Base-by-base conservation (phyloP, 371 early-diverging fungal species). In the Chytridium lagenaria region DNA sequence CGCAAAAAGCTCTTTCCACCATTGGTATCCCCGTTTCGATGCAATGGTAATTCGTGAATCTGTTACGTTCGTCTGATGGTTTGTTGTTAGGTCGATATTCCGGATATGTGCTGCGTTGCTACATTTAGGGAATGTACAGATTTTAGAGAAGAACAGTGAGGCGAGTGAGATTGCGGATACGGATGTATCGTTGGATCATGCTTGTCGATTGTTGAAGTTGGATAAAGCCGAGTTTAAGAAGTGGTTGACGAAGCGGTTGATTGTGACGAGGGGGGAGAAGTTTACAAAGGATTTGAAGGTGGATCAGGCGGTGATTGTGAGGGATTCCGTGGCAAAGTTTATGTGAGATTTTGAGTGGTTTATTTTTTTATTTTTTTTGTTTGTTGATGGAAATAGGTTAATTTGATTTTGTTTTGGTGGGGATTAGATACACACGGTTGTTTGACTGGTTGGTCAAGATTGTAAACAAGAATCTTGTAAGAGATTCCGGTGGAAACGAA, bases 291-390 rank as follows among this genome's bases (percentile, higher is more conserved):
- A 85, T 76, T 78, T 96, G 66, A 93, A 85, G 70, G 85, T 84
- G 22, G 84, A 87, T 2, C 92, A 93, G 80, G 92, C 95, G 39
- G 77, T 85, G 39, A 89, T 91, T 22, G 94, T 92, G 34, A 84
- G 94, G 36, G 98, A 98, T 73, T 95, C 97, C 1, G 92, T 97
- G 0, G 94, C 98, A 39, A 97, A 97, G 82, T 96, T 92, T 77
- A 88, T 98, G 74, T 98, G 95, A 55, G 28, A 2, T 66, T 44
- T 44, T 44, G 44, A 12, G 44, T 44, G 44, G 44, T 44, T 7
- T 44, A 12, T 44, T 44, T 44, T 44, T 44, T 44, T 44, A 12
- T 44, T 44, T 44, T 44, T 44, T 44, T 44, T n/a, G n/a, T 44
- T 44, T 44, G 7, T 44, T 44, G 44, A 44, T 7, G 44, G 44